A percentile compares a stretch with the other conserved stretches of the same genome.
phyloP scores from a whole-genome alignment of 805 yeast genomes.

The Scheffersomyces stipitis region DNA sequence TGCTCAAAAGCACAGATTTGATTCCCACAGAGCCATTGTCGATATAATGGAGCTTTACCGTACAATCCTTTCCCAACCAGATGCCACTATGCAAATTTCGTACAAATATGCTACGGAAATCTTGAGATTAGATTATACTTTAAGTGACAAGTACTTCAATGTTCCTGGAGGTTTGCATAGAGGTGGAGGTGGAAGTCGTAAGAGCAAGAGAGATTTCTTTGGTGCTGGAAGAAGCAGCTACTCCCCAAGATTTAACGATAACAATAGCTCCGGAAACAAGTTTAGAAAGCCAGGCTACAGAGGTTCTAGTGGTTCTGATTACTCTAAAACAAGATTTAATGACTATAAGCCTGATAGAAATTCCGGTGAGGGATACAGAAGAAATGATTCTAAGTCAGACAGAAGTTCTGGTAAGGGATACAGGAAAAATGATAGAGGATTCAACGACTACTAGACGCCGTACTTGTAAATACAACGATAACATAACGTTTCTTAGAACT shows the following conservation, averaged over 20 bases:
- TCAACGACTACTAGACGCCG: too few relatives aligned
- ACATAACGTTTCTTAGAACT: too few relatives aligned
- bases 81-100: neutral
- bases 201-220: constrained; percentile 8
- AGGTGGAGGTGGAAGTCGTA: constrained; percentile 9
- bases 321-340: neutral
- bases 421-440: too few relatives aligned
- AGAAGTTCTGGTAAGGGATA: too few relatives aligned
- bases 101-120: constrained; percentile 6
- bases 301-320: neutral
- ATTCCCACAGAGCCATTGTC: constrained; percentile 10
- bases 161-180: constrained; percentile 26
- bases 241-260: neutral
- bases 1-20: constrained; percentile 2
- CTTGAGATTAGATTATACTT: constrained; percentile 3
- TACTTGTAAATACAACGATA: too few relatives aligned
- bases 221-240: constrained; percentile 1
- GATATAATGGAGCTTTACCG: constrained; percentile 10
- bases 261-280: constrained; percentile 1
- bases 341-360: too few relatives aligned
- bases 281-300: neutral
- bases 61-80: neutral
- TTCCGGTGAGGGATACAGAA: neutral
- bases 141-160: constrained; percentile 17
- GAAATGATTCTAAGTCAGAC: too few relatives aligned